Evolutionary conservation across 257 asterid genomes (phyloP).

Genomic region (Ilex asprella): DNA sequence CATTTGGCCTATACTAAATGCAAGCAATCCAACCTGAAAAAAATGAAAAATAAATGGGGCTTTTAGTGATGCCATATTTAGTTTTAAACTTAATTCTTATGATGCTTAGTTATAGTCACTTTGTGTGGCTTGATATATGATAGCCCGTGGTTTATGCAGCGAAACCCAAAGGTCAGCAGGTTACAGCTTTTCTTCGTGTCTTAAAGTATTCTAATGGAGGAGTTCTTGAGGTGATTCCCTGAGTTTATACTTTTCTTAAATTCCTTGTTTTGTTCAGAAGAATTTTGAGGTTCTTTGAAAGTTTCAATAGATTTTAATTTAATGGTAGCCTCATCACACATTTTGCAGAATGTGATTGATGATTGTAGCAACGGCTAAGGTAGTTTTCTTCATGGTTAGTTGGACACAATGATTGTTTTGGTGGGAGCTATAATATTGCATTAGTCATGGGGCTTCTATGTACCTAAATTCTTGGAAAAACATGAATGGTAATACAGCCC

Average conservation of each 20-base stretch:
- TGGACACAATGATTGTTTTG: too few species aligned
- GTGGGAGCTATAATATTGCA: too few species aligned
- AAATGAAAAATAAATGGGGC: too few species aligned
- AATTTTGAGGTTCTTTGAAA: neutral
- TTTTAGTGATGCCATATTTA: neutral
- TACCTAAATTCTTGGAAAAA: too few species aligned
- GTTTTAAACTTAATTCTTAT: neutral
- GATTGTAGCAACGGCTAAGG: neutral
- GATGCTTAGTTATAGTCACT: neutral
- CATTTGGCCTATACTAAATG: neutral
- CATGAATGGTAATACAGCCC: too few species aligned
- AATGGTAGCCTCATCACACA: neutral
- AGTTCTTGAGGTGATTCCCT: constrained; percentile 67
- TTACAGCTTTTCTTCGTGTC: constrained; percentile 96
- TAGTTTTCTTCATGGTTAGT: neutral
- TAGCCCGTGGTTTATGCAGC: constrained; percentile 49
- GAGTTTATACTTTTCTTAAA: neutral
- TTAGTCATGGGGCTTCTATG: neutral
- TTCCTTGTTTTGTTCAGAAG: neutral
- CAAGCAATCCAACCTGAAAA: neutral
- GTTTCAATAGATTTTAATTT: neutral
- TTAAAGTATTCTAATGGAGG: constrained; percentile 87
- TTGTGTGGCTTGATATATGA: constrained; percentile 9
- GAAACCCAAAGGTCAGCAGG: constrained; percentile 64
- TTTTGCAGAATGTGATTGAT: neutral